Conservation (phyloP, 2,329 filamentous ascomycete genomes). For the Fusarium verticillioides region DNA sequence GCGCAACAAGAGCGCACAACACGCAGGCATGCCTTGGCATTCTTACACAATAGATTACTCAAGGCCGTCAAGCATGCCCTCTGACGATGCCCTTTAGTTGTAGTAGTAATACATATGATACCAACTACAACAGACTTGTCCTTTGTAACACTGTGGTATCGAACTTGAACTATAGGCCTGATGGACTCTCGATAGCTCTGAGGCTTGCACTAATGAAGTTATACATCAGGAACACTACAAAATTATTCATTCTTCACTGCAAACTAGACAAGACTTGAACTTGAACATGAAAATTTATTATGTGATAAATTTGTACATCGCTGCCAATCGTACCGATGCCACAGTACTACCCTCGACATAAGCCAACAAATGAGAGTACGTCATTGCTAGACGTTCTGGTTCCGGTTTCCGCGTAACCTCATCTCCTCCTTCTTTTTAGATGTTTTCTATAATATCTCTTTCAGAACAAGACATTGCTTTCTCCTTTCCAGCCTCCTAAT, state of each 20-base stretch:
- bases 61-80: slow-evolving; percentile 32
- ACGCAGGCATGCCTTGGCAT: slow-evolving; percentile 31
- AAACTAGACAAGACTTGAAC: neutral
- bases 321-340: slow-evolving; percentile 19
- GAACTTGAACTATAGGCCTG: neutral
- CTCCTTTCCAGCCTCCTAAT: slow-evolving; percentile 15
- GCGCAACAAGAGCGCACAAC: slow-evolving; percentile 21
- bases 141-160: neutral
- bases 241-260: neutral
- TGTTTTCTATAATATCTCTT: slow-evolving; percentile 21
- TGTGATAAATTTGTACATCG: slow-evolving; percentile 31
- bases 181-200: neutral
- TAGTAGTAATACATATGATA: slow-evolving; percentile 47
- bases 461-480: slow-evolving; percentile 7
- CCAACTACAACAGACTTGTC: slow-evolving; percentile 1
- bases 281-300: slow-evolving; percentile 40
- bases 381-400: slow-evolving; percentile 32
- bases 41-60: slow-evolving; percentile 36
- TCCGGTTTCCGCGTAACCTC: slow-evolving; percentile 27
- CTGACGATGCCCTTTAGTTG: slow-evolving; percentile 40
- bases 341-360: slow-evolving; percentile 28
- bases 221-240: neutral
- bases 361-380: slow-evolving; percentile 44
- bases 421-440: slow-evolving; percentile 26
- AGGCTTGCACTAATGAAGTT: neutral